phyloP scores from a whole-genome alignment of 768 basidiomycete genomes.

The Dioszegia aurantiaca region DNA sequence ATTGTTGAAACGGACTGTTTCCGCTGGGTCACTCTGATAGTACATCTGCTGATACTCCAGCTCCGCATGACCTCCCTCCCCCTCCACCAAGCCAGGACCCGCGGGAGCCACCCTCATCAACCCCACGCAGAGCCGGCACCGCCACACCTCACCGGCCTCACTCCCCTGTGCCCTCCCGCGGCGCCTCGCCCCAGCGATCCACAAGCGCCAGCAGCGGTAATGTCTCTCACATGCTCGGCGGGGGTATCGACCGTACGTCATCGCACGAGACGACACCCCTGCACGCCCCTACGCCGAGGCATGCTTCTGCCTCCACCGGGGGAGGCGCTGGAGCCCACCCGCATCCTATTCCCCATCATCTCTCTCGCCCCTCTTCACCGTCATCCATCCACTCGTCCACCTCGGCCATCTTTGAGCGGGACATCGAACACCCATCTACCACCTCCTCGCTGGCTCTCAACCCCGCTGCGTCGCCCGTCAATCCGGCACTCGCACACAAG shows the following conservation, averaged over 20 bases:
- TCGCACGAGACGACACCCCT: neutral
- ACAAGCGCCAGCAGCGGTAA: constrained; percentile 10
- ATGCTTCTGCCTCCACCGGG: neutral
- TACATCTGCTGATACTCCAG: constrained; percentile 18
- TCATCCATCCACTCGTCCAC: constrained; percentile 65
- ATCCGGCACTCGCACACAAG: constrained; percentile 44
- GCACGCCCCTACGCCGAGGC: neutral
- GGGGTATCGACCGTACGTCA: constrained; percentile 8
- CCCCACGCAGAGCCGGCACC: constrained; percentile 22
- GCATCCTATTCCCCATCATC: constrained; percentile 26
- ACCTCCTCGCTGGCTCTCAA: constrained; percentile 10
- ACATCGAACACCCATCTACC: constrained; percentile 61
- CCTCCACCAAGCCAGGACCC: constrained; percentile 44
- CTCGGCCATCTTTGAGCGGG: constrained; percentile 86
- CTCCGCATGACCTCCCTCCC: constrained; percentile 43
- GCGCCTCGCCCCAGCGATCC: constrained; percentile 9
- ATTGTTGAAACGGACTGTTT: no score
- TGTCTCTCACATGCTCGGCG: constrained; percentile 15
- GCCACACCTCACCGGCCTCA: constrained; percentile 32
- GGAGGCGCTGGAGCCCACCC: constrained; percentile 20
- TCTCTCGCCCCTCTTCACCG: constrained; percentile 43
- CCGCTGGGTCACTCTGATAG: neutral
- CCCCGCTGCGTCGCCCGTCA: constrained; percentile 16
- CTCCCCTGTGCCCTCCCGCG: constrained; percentile 24
- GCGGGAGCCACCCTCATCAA: constrained; percentile 40